These are phyloP conservation scores for Leersia perrieri DNA, from an alignment of 176 grass and related monocot species.

Conservation along the genomic window DNA sequence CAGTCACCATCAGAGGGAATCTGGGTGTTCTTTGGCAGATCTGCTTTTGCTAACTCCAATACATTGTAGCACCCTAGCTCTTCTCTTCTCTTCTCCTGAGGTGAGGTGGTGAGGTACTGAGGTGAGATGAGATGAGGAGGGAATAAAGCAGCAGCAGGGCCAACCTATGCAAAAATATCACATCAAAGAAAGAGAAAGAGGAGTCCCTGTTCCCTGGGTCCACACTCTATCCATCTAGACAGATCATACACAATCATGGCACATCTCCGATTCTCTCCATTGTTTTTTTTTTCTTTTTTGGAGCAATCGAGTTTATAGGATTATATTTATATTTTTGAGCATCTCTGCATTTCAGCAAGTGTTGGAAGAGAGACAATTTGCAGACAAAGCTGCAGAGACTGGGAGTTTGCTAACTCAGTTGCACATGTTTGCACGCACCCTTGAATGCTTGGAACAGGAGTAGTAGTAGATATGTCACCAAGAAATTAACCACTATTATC, in stretches of 20 bases:
- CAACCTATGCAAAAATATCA: constrained; percentile 49
- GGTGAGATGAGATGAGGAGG: constrained; percentile 19
- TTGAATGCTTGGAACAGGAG: constrained; percentile 20
- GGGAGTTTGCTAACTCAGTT: constrained; percentile 30
- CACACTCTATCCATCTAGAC: constrained; percentile 20
- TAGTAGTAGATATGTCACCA: not conserved
- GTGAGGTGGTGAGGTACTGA: not conserved
- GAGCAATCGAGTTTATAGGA: not conserved
- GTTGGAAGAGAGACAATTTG: constrained; percentile 23
- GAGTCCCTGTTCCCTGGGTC: constrained; percentile 18
- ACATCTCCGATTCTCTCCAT: not conserved
- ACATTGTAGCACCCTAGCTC: constrained; percentile 25
- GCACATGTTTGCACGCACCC: constrained; percentile 17
- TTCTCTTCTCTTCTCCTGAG: constrained; percentile 23
- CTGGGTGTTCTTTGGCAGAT: constrained; percentile 51
- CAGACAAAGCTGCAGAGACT: constrained; percentile 29
- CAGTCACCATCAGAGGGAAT: constrained; percentile 67
- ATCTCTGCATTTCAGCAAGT: not conserved
- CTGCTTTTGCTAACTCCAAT: constrained; percentile 93
- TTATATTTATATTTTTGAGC: not conserved
- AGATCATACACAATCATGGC: constrained; percentile 50
- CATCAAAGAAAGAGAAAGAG: constrained; percentile 84
- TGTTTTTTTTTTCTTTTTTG: not conserved
- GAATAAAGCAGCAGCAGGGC: constrained; percentile 55
- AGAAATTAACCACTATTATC: constrained; percentile 9